Evolutionary conservation across 2,329 filamentous ascomycete genomes (phyloP).

Genomic region (Cyphellophora attinorum): DNA sequence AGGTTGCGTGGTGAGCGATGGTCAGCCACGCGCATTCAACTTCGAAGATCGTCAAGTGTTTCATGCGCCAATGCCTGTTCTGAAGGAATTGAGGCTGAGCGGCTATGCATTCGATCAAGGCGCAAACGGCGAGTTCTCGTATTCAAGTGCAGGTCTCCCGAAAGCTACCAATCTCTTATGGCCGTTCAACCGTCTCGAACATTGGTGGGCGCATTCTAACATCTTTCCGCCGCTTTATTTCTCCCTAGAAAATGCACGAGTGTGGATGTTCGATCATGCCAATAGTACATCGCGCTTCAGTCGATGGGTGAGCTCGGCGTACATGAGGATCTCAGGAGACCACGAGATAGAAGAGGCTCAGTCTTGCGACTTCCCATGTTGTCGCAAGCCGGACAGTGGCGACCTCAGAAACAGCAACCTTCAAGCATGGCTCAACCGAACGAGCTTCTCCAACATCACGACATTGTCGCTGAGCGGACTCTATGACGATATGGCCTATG

Average conservation of each 20-base stretch:
- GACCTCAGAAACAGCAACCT: background rate
- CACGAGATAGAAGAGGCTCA: background rate
- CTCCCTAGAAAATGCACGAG: background rate
- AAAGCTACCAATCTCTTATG: background rate
- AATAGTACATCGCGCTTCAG: too few relatives aligned
- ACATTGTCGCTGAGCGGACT: background rate
- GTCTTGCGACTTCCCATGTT: background rate
- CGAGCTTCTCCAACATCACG: background rate
- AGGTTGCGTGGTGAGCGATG: background rate
- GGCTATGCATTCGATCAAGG: background rate
- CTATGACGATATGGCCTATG: background rate
- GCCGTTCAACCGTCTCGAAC: background rate
- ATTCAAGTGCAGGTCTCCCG: background rate
- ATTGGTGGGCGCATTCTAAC: background rate
- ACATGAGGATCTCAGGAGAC: background rate
- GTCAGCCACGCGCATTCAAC: background rate
- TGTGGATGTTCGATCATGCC: background rate
- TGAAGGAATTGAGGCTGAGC: background rate
- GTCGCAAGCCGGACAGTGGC: too few relatives aligned
- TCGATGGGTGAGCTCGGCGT: background rate
- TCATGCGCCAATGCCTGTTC: background rate
- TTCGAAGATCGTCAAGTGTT: background rate
- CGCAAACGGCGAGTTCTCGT: background rate
- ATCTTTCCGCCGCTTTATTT: background rate
- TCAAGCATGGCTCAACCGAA: background rate